Base-by-base conservation (phyloP, 331 rosid species). In the Erythrophleum ivorense region DNA sequence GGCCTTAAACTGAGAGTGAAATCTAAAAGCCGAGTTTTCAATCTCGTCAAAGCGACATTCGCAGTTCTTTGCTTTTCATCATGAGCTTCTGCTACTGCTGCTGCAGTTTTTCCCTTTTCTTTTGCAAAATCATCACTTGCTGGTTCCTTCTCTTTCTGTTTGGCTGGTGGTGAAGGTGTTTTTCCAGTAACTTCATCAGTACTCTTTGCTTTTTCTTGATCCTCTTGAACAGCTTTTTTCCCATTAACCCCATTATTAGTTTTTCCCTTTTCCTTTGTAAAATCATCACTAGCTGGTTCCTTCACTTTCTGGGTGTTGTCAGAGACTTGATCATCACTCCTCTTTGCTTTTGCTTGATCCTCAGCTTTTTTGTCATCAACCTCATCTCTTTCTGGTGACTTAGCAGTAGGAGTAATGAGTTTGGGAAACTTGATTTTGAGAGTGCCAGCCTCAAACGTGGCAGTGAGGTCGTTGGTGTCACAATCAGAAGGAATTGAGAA, bases 371-470 rank as follows among this genome's bases (percentile, higher is more conserved):
- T 68, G 21, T 83, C 15, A 71, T 34, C 45, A 49, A 12, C 24
- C 1, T 2, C 60, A 1, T 71, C 52, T 88, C 48, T 59, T 65
- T 82, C 59, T 9, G 57, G 78, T 49, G 80, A 45, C 4, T 63
- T 71, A 15, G 41, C 73, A 29, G 60, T 19, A 33, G 87, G 80
- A 38, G 69, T 65, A 21, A 58, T 52, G 9, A 87, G 74, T 36
- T 80, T 90, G 0, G 97, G 92, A 4, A 86, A 80, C 69, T 71
- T 92, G 79, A 91, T 65, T 15, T 81, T 38, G 12, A 92, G 83
- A 2, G 85, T 16, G 70, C 90, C 91, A 31, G 46, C 80, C 21
- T 90, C 93, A 78, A 85, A 90, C 16, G 81, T 92, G 5, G 97
- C 97, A 33, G 66, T 29, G 79, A 91, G 83, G 3, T 67, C 68